Base-by-base conservation (phyloP, 805 yeast genomes). In the Candida schatavii region DNA sequence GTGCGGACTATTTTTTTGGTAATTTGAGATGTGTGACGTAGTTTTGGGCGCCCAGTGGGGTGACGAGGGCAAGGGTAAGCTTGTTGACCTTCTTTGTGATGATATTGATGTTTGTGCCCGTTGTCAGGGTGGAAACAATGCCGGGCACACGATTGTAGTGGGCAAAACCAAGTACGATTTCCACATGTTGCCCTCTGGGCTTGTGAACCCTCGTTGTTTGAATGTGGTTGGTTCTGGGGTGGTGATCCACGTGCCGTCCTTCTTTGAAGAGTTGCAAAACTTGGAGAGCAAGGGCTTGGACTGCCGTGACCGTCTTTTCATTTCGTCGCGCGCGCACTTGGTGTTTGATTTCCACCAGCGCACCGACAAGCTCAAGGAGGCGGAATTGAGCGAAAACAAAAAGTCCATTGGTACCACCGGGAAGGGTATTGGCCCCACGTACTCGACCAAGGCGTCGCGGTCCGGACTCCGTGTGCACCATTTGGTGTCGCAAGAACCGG, bases 31-130 rank as follows among this genome's bases (percentile, higher is more conserved):
- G 90, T 84, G 87, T 64, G 85, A 84, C 72, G 98, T 93, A 50
- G 99, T 93, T 42, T 77, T 93, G 57, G 99, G 99, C 45, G 27
- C 98, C 68, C 99, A 93, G 70, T 93, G 99, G 99, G 99, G 99
- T 50, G 99, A 93, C 62, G 99, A 93, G 80, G 99, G 99, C 62
- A 93, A 93, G 64, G 99, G 99, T 45, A 93, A 93, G 68, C 78
- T 93, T 45, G 99, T 93, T 38, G 99, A 93, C 64, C 74, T 93
- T 43, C 77, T 93, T 40, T 95, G 98, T 68, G 98, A 91, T 57
- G 82, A 88, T 52, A 85, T 93, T 55, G 98, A 93, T 54, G 91
- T 93, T 32, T 95, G 97, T 64, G 97, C 98, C 22, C 80, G 99
- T 64, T 91, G 98, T 70, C 90, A 85, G 62, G 99, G 99, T 67